Conservation (phyloP, 805 yeast genomes). For the Kluyveromyces nonfermentans region DNA sequence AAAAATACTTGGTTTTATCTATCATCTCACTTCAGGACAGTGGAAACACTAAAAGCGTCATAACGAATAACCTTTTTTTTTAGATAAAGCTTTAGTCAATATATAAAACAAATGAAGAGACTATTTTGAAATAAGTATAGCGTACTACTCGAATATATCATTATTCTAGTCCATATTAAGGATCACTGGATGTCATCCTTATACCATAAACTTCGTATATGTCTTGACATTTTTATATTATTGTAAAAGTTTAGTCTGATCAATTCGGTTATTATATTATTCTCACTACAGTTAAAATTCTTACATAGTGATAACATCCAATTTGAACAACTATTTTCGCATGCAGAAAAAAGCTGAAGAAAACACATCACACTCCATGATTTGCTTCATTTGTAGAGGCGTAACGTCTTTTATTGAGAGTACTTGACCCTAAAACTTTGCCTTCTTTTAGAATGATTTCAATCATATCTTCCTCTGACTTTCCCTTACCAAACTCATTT, state of each 20-base stretch:
- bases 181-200: no score
- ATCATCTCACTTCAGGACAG: neutral
- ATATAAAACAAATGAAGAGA: neutral
- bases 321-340: no score
- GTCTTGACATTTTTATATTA: no score
- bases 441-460: conserved; percentile 55
- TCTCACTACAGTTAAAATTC: no score
- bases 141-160: no score
- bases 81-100: neutral
- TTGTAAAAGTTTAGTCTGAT: no score
- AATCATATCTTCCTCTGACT: conserved; percentile 47
- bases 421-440: conserved; percentile 33
- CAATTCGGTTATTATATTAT: no score
- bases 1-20: neutral
- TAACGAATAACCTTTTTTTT: neutral
- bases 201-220: no score
- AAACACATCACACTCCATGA: conserved; percentile 15
- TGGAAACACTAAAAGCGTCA: neutral
- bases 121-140: no score
- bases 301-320: no score
- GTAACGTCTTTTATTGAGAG: conserved; percentile 22
- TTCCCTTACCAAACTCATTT: conserved; percentile 56
- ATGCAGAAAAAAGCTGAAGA: no score
- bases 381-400: conserved; percentile 36
- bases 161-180: no score